Evolutionary conservation across 371 early-diverging fungal species (phyloP).

Genomic region (Lichtheimia hyalospora): DNA sequence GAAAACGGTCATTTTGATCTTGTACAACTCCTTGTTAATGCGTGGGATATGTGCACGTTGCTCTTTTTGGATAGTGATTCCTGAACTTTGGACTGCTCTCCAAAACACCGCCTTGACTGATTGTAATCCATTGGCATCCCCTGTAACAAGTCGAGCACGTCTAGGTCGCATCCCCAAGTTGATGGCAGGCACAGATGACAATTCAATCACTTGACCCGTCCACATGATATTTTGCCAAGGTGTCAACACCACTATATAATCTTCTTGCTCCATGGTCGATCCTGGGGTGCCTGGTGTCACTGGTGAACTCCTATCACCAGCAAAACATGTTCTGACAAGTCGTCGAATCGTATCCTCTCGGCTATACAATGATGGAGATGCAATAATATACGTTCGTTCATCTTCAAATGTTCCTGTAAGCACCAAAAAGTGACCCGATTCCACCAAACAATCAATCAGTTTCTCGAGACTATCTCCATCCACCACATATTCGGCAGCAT

Average conservation of each 20-base stretch:
- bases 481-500: slow-evolving; percentile 73
- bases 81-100: slow-evolving; percentile 46
- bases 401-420: slow-evolving; percentile 68
- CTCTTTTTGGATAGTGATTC: slow-evolving; percentile 55
- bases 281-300: slow-evolving; percentile 23
- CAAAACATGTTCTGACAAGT: slow-evolving; percentile 37
- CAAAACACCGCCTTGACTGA: slow-evolving; percentile 53
- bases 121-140: slow-evolving; percentile 45
- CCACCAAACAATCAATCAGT: slow-evolving; percentile 60
- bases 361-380: slow-evolving; percentile 43
- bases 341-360: slow-evolving; percentile 35
- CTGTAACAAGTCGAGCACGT: slow-evolving; percentile 70
- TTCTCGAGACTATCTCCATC: slow-evolving; percentile 49
- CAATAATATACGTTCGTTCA: slow-evolving; percentile 64
- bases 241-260: slow-evolving; percentile 56
- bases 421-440: slow-evolving; percentile 68
- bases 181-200: slow-evolving; percentile 35
- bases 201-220: slow-evolving; percentile 59
- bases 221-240: slow-evolving; percentile 62
- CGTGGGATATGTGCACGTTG: slow-evolving; percentile 60
- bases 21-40: slow-evolving; percentile 60
- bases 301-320: slow-evolving; percentile 25
- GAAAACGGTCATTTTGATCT: slow-evolving; percentile 62
- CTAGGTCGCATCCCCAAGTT: slow-evolving; percentile 61
- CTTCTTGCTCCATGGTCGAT: slow-evolving; percentile 20